Percentiles rank a stretch among this genome's conserved stretches.
These are phyloP conservation scores for Alternaria brassicicola DNA, from an alignment of 2,329 filamentous ascomycete species.

Conservation along the genomic window DNA sequence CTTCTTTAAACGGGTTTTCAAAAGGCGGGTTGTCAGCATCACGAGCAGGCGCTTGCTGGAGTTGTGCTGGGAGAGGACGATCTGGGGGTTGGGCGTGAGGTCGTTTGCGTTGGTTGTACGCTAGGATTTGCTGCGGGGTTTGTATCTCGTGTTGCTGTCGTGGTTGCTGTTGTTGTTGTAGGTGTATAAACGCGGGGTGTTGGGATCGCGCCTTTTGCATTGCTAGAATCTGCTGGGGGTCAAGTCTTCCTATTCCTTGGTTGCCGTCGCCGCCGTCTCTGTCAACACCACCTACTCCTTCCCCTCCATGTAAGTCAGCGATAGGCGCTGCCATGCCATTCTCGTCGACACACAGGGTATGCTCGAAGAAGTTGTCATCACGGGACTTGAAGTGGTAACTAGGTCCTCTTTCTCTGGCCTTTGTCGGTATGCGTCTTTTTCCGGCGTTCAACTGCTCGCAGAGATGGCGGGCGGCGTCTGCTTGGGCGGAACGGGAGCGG, in stretches of 20 bases:
- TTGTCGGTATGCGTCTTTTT: background rate
- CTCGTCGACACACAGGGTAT: background rate
- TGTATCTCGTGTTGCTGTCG: background rate
- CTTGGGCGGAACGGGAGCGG: background rate
- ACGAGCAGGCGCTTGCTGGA: background rate
- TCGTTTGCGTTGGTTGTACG: background rate
- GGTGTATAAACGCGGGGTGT: too few relatives aligned
- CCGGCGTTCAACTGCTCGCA: background rate
- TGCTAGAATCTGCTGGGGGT: background rate
- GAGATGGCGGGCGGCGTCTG: background rate
- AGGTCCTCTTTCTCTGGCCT: background rate
- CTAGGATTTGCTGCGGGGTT: background rate
- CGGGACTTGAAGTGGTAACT: background rate
- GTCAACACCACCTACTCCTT: too few relatives aligned
- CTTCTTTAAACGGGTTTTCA: background rate
- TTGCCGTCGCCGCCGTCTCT: background rate
- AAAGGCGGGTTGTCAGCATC: background rate
- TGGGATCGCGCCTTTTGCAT: background rate
- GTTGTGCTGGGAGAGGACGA: background rate
- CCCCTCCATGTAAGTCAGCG: background rate
- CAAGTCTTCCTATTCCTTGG: background rate
- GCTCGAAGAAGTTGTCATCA: background rate
- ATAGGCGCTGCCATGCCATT: background rate
- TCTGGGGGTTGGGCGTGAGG: background rate
- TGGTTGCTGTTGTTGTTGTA: background rate